Conservation (phyloP, 768 basidiomycete species). For the Trametes sanguinea region DNA sequence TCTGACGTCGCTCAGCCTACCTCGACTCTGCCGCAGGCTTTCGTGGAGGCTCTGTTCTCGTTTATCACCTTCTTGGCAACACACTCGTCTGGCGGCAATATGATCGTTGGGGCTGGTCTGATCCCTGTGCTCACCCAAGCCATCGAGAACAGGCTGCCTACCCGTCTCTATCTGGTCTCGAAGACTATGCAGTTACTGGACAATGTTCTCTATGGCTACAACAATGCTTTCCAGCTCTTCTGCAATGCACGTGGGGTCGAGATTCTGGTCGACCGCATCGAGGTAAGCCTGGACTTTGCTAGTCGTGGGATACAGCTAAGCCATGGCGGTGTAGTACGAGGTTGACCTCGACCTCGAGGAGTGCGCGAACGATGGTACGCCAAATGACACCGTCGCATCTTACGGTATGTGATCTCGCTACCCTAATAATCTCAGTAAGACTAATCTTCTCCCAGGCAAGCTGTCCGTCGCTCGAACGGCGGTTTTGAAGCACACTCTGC, state of each 20-base stretch:
- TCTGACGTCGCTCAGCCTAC: slow-evolving; percentile 67
- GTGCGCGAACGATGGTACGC: slow-evolving; percentile 45
- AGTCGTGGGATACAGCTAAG: background rate
- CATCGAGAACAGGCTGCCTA: slow-evolving; percentile 73
- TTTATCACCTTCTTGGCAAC: slow-evolving; percentile 88
- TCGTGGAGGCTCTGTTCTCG: slow-evolving; percentile 81
- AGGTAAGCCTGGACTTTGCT: slow-evolving; percentile 53
- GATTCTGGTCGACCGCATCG: slow-evolving; percentile 81
- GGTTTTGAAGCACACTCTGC: slow-evolving; percentile 86
- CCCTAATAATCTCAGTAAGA: no score
- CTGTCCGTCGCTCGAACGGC: slow-evolving; percentile 74
- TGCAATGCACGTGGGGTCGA: slow-evolving; percentile 83
- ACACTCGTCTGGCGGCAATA: slow-evolving; percentile 82
- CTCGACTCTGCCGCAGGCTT: slow-evolving; percentile 68
- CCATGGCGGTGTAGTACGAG: slow-evolving; percentile 30
- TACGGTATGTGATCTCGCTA: slow-evolving; percentile 44
- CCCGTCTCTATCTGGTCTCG: slow-evolving; percentile 73
- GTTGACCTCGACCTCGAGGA: slow-evolving; percentile 48
- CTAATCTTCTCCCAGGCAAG: slow-evolving; percentile 48
- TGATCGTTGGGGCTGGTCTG: slow-evolving; percentile 93
- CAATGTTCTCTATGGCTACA: slow-evolving; percentile 86
- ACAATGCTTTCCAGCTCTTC: slow-evolving; percentile 86
- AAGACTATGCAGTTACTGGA: slow-evolving; percentile 93
- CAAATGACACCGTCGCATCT: slow-evolving; percentile 49
- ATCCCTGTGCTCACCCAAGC: slow-evolving; percentile 88